These are phyloP conservation scores for Aleurites moluccanus DNA, from an alignment of 441 rosid species.

Conservation along the genomic window DNA sequence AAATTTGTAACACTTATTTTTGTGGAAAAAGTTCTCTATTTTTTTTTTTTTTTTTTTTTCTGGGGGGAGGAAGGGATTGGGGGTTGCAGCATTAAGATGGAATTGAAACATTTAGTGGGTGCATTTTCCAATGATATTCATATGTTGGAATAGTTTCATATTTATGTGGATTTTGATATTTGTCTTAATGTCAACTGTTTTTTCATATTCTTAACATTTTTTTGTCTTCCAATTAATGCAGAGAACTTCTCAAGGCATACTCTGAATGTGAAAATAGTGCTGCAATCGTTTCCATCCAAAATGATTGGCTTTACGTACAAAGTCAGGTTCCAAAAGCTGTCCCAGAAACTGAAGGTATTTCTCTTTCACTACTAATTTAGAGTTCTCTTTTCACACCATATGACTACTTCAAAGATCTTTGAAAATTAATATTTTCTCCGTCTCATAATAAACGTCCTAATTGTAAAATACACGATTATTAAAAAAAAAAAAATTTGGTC, in stretches of 20 bases:
- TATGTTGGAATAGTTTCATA: neutral
- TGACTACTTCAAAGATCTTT: neutral
- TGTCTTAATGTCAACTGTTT: neutral
- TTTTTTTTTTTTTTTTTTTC: no score
- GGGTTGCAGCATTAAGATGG: neutral
- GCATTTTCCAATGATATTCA: neutral
- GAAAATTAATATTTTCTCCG: neutral
- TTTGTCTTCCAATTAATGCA: conserved; percentile 29
- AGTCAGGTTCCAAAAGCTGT: conserved; percentile 51
- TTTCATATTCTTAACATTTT: neutral
- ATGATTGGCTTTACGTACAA: conserved; percentile 84
- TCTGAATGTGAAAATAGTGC: conserved; percentile 76
- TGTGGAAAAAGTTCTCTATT: neutral
- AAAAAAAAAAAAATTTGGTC: no score
- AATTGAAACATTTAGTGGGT: neutral
- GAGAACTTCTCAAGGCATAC: conserved; percentile 83
- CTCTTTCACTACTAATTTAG: neutral
- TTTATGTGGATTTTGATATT: neutral
- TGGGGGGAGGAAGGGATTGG: neutral
- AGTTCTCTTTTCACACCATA: neutral
- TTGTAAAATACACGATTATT: no score
- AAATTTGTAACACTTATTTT: neutral
- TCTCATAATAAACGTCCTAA: no score
- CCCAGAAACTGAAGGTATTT: conserved; percentile 44
- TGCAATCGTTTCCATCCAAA: conserved; percentile 76